A percentile compares a stretch with the other conserved stretches of the same genome.
These are phyloP conservation scores for Spathaspora passalidarum DNA, from an alignment of 805 yeast species.

Conservation along the genomic window DNA sequence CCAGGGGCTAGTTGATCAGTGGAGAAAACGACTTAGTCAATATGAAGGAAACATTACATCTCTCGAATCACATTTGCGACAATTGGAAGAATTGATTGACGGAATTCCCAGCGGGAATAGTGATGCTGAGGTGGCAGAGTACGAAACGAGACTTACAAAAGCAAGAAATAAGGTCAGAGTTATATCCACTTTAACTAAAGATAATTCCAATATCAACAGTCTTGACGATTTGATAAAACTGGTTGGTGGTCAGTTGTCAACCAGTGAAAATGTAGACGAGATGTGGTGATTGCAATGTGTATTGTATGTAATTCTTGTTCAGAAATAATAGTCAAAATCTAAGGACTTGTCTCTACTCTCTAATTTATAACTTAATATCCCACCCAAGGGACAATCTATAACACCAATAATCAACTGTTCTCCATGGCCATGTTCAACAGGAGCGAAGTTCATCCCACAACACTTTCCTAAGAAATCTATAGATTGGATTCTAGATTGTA, in stretches of 20 bases:
- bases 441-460: conserved; percentile 50
- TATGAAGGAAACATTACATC: conserved; percentile 10
- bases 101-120: conserved; percentile 37
- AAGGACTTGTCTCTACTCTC: conserved; percentile 32
- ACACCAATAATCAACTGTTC: conserved; percentile 53
- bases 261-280: conserved; percentile 36
- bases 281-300: conserved; percentile 34
- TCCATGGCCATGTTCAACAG: conserved; percentile 40
- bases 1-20: conserved; percentile 43
- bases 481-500: conserved; percentile 35
- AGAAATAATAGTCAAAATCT: conserved; percentile 39
- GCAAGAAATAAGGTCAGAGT: conserved; percentile 63
- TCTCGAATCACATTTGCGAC: conserved; percentile 17
- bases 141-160: conserved; percentile 50
- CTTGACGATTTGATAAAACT: conserved; percentile 32
- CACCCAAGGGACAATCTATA: conserved; percentile 56
- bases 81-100: conserved; percentile 29
- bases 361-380: conserved; percentile 47
- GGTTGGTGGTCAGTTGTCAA: conserved; percentile 36
- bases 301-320: not conserved
- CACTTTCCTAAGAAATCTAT: conserved; percentile 58
- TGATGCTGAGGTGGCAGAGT: conserved; percentile 52
- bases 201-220: conserved; percentile 24
- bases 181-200: conserved; percentile 35
- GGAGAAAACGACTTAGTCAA: conserved; percentile 24